These are phyloP conservation scores for Pseudogymnoascus sp. DNA, from an alignment of 2,329 filamentous ascomycete genomes.

Conservation along the genomic window DNA sequence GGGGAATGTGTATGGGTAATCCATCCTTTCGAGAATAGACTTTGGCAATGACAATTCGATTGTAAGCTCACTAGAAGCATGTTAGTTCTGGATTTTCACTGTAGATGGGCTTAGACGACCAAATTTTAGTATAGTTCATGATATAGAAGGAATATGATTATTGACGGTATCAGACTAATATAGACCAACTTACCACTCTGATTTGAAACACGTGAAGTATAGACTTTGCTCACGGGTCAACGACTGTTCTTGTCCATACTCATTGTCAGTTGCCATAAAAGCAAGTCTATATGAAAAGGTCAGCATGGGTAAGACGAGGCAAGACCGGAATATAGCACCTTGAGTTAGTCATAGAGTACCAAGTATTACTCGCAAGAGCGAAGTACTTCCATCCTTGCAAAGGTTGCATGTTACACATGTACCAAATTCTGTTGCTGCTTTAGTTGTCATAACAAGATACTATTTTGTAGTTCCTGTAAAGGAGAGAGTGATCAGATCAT, in stretches of 20 bases:
- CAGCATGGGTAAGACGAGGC: not conserved
- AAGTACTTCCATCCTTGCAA: not conserved
- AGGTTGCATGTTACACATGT: not conserved
- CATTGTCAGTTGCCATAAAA: not conserved
- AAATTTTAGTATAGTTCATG: not conserved
- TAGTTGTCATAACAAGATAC: not conserved
- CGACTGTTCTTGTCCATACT: not conserved
- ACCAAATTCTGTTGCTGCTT: not conserved
- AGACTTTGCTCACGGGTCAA: not conserved
- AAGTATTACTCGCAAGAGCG: not conserved
- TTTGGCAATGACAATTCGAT: not conserved
- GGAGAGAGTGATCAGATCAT: not conserved
- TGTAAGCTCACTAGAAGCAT: not conserved
- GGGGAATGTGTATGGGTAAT: not conserved
- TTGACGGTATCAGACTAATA: not conserved
- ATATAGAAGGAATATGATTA: not conserved
- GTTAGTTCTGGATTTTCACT: not conserved
- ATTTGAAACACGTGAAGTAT: not conserved
- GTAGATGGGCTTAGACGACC: not conserved
- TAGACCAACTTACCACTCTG: not conserved
- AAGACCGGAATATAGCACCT: not conserved
- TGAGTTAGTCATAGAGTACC: not conserved
- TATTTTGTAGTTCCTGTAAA: not conserved
- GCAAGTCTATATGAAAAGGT: not conserved
- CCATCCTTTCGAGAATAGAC: not conserved